Evolutionary conservation across 208 protist species (phyloP), one percentile per base, ranked within the genome.

Genomic region (Trypanosoma brucei): DNA sequence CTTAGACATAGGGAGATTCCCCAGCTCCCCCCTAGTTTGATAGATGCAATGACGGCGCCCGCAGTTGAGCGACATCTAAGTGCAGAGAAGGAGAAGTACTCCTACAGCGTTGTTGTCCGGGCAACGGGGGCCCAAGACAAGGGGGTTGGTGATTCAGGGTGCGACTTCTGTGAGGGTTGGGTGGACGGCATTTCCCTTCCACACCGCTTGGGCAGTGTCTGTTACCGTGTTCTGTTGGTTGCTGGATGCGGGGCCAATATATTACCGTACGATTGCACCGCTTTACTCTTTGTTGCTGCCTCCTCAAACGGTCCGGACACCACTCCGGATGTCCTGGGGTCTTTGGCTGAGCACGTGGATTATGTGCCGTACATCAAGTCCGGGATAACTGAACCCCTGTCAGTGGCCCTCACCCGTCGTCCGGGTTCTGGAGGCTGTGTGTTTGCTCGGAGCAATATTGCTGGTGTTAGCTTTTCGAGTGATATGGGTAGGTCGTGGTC

Each of bases 231-330:
- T 68, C 79, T 68, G 65, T 62, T 93, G 3, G 76, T 84, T 8
- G 60, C 59, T 14, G 86, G 86, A 14, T 52, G 57, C 37, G 86
- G 81, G 4, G 60, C 83, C 3, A 72, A 79, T n/a, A 84, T 93
- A 64, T 68, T 93, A 45, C 77, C 83, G 0, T 93, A 90, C 55
- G 86, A 93, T 57, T 93, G 78, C 66, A 80, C 83, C 3, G 71
- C 75, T 34, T 39, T 86, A 22, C 61, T 94, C 33, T 84, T 76
- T 58, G 55, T 94, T 55, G 77, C 77, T 39, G 65, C 77, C 14
- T 68, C 54, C 14, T 57, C 59, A 13, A 38, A 59, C 9, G 37
- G 44, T 31, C 65, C 48, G 50, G 46, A 42, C 53, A 37, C 36
- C 30, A 31, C 34, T 38, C n/a, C 30, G 39, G 14, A 13, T n/a